Evolutionary conservation across 2,329 filamentous ascomycete species (phyloP).

Genomic region (Paecilomyces dactylethromorphus): DNA sequence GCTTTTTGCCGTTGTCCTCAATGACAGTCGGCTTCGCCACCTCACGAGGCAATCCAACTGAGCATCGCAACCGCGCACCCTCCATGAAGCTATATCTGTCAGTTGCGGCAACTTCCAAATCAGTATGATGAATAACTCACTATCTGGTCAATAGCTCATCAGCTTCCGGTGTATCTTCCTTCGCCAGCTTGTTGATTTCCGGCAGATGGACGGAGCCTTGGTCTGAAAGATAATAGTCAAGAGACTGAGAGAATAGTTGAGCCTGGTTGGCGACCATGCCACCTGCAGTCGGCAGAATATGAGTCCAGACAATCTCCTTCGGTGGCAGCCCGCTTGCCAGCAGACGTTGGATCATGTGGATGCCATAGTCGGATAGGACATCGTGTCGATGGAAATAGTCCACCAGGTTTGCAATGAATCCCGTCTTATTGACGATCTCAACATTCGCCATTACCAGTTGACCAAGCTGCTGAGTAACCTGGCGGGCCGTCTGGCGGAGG

Average conservation of each 20-base stretch:
- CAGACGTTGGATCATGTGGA: constrained; percentile 50
- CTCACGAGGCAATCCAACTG: constrained; percentile 30
- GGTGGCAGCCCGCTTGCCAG: constrained; percentile 40
- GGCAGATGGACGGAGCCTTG: constrained; percentile 43
- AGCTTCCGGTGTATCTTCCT: constrained; percentile 36
- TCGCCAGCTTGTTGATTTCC: constrained; percentile 43
- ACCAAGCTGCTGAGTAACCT: constrained; percentile 45
- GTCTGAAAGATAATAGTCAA: constrained; percentile 52
- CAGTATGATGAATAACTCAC: constrained; percentile 18
- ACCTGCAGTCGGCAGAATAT: constrained; percentile 52
- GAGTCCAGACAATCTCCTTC: constrained; percentile 49
- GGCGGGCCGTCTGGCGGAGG: constrained; percentile 43
- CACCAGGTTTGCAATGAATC: constrained; percentile 36
- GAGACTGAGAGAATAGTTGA: constrained; percentile 50
- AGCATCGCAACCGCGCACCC: constrained; percentile 31
- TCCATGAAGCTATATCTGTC: constrained; percentile 30
- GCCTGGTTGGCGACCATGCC: constrained; percentile 53
- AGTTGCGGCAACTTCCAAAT: constrained; percentile 1
- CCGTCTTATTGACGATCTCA: constrained; percentile 35
- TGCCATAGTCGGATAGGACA: constrained; percentile 46
- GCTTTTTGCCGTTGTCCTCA: constrained; percentile 25
- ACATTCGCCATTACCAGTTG: constrained; percentile 45
- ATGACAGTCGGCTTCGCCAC: constrained; percentile 25
- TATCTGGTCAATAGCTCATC: constrained; percentile 48
- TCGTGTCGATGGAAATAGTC: constrained; percentile 33